phyloP scores from a whole-genome alignment of 257 asterid genomes.

The Gynochthodes officinalis region DNA sequence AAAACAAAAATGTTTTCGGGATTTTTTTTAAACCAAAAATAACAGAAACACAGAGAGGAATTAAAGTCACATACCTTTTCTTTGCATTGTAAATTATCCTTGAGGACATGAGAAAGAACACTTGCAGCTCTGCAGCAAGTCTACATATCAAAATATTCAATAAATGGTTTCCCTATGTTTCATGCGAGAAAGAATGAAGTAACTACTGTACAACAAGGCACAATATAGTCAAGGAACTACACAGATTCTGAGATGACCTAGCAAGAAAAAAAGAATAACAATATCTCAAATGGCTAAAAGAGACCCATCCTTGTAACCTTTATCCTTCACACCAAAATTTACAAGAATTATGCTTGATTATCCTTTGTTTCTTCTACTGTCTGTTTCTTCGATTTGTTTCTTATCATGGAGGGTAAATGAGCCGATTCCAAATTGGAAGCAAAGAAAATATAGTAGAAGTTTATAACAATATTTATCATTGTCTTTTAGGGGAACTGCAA shows the following conservation, averaged over 20 bases:
- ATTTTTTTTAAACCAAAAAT: background rate
- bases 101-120: conserved; percentile 72
- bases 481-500: background rate
- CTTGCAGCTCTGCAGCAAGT: conserved; percentile 95
- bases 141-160: conserved; percentile 40
- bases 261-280: background rate
- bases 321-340: background rate
- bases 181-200: background rate
- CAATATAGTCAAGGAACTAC: background rate
- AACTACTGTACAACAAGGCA: background rate
- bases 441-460: background rate
- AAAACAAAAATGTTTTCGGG: background rate
- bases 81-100: conserved; percentile 75
- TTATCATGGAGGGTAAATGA: background rate
- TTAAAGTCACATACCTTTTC: conserved; percentile 54
- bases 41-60: conserved; percentile 7
- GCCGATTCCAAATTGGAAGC: background rate
- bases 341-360: background rate
- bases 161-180: background rate
- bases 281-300: background rate
- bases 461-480: background rate
- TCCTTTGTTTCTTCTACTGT: background rate
- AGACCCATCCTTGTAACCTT: background rate
- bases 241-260: background rate
- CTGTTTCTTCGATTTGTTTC: background rate